Evolutionary conservation across 371 early-diverging fungal species (phyloP), one percentile per base, ranked within the genome.

Genomic region (Mucor piriformis): DNA sequence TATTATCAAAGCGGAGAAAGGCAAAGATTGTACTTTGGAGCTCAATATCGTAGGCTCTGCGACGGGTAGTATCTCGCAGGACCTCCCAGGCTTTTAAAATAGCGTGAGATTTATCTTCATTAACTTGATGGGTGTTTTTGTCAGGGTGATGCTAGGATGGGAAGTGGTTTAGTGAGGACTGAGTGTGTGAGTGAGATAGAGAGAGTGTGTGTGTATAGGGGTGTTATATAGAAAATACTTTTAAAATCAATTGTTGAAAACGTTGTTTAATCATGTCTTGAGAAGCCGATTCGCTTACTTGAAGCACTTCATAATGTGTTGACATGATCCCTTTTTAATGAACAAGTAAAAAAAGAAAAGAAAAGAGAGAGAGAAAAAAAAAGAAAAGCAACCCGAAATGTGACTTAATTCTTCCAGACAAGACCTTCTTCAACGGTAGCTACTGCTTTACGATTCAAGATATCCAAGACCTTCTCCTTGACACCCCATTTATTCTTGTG

Each of bases 401-500:
- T 29, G 29, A 29, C 29, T 29, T 29, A 42, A 18, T 37, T 16
- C 16, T 60, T 54, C 63, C 63, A 66, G 50, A 59, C 64, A 35
- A 60, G 32, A 35, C 61, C 61, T 46, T 58, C 56, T 44, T 63
- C 40, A 10, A 38, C 57, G 48, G 57, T 70, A 51, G 38, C 57
- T 43, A 62, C 56, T 12, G 87, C 82, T 64, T 84, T 90, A 42
- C 89, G 78, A 34, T 74, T 69, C 25, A 91, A 67, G 18, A 90
- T 79, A 65, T 88, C 89, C 35, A 64, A 29, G 16, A 89, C 81
- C 69, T 88, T 89, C 55, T 84, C 81, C 24, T 67, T 61, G 12
- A 88, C 83, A 29, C 88, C 90, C 54, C 85, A 79, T 77, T 90
- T 90, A 27, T 72, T 63, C 42, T 59, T 72, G 34, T 74, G 76